Percentiles rank a stretch among this genome's conserved stretches.
Evolutionary conservation across 1,284 basidiomycete species (phyloP).

Genomic region (Cryptococcus sp.): DNA sequence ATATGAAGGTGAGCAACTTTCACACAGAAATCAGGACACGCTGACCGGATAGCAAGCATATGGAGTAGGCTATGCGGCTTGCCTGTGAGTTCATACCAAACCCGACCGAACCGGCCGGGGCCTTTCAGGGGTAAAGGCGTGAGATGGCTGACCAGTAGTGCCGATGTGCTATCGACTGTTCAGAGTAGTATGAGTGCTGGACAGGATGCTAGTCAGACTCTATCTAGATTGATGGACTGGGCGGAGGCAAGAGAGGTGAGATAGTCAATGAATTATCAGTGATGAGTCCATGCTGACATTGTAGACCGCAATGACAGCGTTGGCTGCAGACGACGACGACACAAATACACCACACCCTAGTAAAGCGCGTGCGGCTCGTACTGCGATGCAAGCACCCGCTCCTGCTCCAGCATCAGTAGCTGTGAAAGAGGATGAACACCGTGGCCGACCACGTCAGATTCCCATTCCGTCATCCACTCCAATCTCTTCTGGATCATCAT

Average conservation of each 20-base stretch:
- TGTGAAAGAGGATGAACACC: not conserved
- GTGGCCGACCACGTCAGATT: not conserved
- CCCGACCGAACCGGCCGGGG: too few relatives aligned
- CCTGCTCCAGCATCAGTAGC: not conserved
- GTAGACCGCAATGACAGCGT: conserved; percentile 39
- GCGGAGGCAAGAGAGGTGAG: conserved; percentile 47
- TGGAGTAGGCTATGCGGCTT: conserved; percentile 47
- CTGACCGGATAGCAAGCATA: conserved; percentile 50
- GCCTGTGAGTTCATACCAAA: conserved; percentile 32
- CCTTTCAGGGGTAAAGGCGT: not conserved
- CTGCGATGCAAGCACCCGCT: not conserved
- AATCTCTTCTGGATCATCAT: conserved; percentile 1
- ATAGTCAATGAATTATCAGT: not conserved
- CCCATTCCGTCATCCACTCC: not conserved
- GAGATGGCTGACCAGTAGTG: conserved; percentile 13
- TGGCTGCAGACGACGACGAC: conserved; percentile 39
- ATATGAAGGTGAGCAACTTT: conserved; percentile 45
- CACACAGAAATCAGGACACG: too few relatives aligned
- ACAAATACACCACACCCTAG: conserved; percentile 4
- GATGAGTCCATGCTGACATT: not conserved
- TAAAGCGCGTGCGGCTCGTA: conserved; percentile 1
- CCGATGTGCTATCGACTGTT: conserved; percentile 44
- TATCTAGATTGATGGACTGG: conserved; percentile 49
- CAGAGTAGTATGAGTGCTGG: conserved; percentile 40
- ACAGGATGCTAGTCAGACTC: conserved; percentile 39